Percentiles rank a stretch among this genome's conserved stretches.
Conservation (phyloP, 2,329 filamentous ascomycete species). For the Neopestalotiopsis rosae region DNA sequence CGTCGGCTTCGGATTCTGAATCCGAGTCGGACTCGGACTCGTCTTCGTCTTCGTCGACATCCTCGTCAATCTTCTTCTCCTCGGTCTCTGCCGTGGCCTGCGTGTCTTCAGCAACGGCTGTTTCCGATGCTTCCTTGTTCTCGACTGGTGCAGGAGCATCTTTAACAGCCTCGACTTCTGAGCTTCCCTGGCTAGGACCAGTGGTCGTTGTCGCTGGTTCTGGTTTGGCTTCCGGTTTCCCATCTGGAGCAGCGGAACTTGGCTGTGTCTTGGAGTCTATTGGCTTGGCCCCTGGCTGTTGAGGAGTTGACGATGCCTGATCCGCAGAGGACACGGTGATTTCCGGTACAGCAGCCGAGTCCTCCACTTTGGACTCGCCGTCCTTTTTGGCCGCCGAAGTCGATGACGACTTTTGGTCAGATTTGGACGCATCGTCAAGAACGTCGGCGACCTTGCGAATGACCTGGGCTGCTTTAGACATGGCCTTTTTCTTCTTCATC, state of each 20-base stretch:
- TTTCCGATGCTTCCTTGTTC: slow-evolving; percentile 19
- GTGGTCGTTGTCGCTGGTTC: neutral
- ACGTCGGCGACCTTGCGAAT: slow-evolving; percentile 34
- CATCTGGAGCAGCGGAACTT: neutral
- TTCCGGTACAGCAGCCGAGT: neutral
- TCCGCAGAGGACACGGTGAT: neutral
- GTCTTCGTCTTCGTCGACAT: slow-evolving; percentile 24
- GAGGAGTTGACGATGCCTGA: neutral
- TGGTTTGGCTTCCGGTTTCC: neutral
- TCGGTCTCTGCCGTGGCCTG: slow-evolving; percentile 27
- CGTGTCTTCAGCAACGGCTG: slow-evolving; percentile 25
- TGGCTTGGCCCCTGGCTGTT: neutral
- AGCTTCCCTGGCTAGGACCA: neutral
- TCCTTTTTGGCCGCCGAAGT: slow-evolving; percentile 2
- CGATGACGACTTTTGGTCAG: slow-evolving; percentile 3
- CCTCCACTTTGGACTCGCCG: neutral
- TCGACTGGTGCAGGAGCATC: slow-evolving; percentile 37
- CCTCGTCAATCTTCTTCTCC: slow-evolving; percentile 24
- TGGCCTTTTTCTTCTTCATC: slow-evolving; percentile 41
- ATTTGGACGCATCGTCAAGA: slow-evolving; percentile 19
- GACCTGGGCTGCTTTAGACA: slow-evolving; percentile 42
- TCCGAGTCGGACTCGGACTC: slow-evolving; percentile 24
- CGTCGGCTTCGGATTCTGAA: slow-evolving; percentile 51
- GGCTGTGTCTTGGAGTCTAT: neutral
- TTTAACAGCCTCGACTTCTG: slow-evolving; percentile 27